Base-by-base conservation (phyloP, 2,329 filamentous ascomycete genomes). In the Penicillium sp. region DNA sequence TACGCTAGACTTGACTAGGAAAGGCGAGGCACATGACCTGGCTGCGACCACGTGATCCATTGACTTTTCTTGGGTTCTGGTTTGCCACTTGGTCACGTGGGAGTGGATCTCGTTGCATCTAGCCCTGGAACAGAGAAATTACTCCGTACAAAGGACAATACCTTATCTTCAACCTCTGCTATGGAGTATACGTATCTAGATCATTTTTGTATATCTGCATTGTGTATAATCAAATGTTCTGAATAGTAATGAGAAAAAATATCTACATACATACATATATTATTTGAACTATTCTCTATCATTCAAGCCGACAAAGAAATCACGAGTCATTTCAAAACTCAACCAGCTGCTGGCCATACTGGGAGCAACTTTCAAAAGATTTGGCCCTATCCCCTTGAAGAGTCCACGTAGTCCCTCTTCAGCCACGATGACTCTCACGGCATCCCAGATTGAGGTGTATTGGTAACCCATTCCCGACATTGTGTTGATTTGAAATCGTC, bases 341-440 rank as follows among this genome's bases (percentile, higher is more conserved):
- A 97, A 84, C 93, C 94, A 99, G 75, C 91, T 97, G 67, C 92
- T 95, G 16, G 94, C 94, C 93, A 99, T 99, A 73, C 92, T 97
- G 4, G 94, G 94, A 8, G 94, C 93, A 16, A 99, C 94, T 76
- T 99, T 99, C 60, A 99, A 84, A 23, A 99, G 81, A 70, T 99
- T 99, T 0, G 94, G 94, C 16, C 92, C 86, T 65, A 99, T 93
- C 55, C 94, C 94, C 75, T 97, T 99, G 81, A 97, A 99, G 43
- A 99, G 78, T 50, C 94, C 94, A 58, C 82, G 82, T 53, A 93
- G 39, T 31, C 94, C 94, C 77, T 99, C 94, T 67, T 96, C 87
- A 46, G 83, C 77, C 53, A 96, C 75, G 67, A 99, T 99, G 50
- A 90, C 85, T 50, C 80, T 84, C 61, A 99, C 79, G 4, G 94